A percentile compares a stretch with the other conserved stretches of the same genome.
phyloP scores from a whole-genome alignment of 2,329 filamentous ascomycete species.

The Cladosporium sphaerospermum region DNA sequence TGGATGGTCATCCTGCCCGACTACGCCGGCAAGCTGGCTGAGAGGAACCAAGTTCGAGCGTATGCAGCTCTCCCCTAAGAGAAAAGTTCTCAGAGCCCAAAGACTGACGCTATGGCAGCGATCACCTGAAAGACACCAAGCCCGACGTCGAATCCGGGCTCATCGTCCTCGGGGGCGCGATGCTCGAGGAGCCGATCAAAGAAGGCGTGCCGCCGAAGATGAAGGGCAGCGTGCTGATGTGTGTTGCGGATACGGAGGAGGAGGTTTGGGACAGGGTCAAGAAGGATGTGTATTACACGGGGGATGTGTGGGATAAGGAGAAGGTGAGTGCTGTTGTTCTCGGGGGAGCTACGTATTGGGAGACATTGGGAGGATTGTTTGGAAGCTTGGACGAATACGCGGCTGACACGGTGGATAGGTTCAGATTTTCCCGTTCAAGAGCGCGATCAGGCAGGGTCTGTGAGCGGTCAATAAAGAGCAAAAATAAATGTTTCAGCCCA shows the following conservation, averaged over 20 bases:
- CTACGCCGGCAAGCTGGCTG: constrained; percentile 34
- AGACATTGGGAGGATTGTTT: not conserved
- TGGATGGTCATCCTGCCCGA: constrained; percentile 49
- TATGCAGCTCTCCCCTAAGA: constrained; percentile 19
- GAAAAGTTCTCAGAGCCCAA: not conserved
- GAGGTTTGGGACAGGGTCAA: constrained; percentile 61
- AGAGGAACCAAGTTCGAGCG: constrained; percentile 38
- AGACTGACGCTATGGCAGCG: constrained; percentile 22
- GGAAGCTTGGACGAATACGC: not conserved
- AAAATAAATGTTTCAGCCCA: not conserved
- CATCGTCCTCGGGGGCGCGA: constrained; percentile 62
- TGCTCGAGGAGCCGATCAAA: constrained; percentile 58
- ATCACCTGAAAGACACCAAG: constrained; percentile 54
- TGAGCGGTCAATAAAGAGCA: constrained; percentile 16
- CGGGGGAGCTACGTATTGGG: not conserved
- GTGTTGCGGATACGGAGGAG: constrained; percentile 60
- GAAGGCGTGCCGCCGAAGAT: constrained; percentile 63
- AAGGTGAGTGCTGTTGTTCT: constrained; percentile 30
- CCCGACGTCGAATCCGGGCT: constrained; percentile 49
- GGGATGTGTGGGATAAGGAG: constrained; percentile 68
- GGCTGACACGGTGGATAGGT: constrained; percentile 20
- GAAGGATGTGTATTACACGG: constrained; percentile 65
- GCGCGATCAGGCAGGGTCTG: constrained; percentile 39
- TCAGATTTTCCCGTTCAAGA: constrained; percentile 45
- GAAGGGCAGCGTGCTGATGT: constrained; percentile 65